Evolutionary conservation across 176 grass and related monocot species (phyloP).

Genomic region (Carex scoparia): DNA sequence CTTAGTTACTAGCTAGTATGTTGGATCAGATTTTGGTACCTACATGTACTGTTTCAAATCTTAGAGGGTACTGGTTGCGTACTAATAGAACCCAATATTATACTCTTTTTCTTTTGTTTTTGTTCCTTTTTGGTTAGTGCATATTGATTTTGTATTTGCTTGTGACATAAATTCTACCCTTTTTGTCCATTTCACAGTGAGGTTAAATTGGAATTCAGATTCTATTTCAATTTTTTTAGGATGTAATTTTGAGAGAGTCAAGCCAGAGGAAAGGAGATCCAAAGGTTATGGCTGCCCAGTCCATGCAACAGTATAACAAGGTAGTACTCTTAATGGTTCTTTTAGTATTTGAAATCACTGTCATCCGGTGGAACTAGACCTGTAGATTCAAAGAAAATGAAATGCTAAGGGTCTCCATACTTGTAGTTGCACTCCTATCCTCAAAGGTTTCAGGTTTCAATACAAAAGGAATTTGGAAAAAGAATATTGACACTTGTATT

Average conservation of each 20-base stretch:
- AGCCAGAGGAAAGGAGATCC: constrained; percentile 60
- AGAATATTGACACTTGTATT: not conserved
- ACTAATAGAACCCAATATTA: not conserved
- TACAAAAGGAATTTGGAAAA: not conserved
- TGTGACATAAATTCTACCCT: not conserved
- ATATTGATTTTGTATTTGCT: not conserved
- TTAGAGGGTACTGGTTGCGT: not conserved
- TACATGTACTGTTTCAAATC: not conserved
- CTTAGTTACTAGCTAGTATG: not conserved
- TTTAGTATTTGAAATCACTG: not conserved
- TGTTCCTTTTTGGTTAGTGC: not conserved
- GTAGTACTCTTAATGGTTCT: constrained; percentile 28
- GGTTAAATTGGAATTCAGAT: not conserved
- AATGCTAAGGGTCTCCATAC: not conserved
- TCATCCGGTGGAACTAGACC: not conserved
- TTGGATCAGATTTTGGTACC: not conserved
- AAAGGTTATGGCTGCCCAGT: constrained; percentile 54
- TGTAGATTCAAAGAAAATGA: not conserved
- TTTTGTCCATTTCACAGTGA: not conserved
- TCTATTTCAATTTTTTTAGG: constrained; percentile 37
- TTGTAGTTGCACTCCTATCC: not conserved
- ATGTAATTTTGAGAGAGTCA: constrained; percentile 77
- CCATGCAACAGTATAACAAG: constrained; percentile 67
- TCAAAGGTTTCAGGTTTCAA: not conserved
- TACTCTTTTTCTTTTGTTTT: not conserved